phyloP scores from a whole-genome alignment of 2,329 filamentous ascomycete genomes.

The Diaporthe velutina region DNA sequence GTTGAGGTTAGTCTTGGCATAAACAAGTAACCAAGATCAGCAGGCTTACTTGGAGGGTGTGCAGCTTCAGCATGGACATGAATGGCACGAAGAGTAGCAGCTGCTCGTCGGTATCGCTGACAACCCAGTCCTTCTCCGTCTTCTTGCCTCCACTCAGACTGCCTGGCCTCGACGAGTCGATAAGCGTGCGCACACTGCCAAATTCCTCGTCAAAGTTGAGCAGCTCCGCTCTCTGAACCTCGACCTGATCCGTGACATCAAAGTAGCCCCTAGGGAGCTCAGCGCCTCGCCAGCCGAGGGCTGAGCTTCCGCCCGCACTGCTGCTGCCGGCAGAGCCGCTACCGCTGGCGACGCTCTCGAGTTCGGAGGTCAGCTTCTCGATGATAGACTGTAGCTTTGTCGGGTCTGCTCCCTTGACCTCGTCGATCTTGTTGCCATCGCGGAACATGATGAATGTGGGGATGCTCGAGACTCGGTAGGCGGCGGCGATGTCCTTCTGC shows the following conservation, averaged over 20 bases:
- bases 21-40: neutral
- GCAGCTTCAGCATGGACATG: constrained; percentile 87
- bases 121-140: constrained; percentile 83
- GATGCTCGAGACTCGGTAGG: constrained; percentile 81
- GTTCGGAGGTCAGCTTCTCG: constrained; percentile 77
- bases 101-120: constrained; percentile 98
- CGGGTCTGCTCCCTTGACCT: constrained; percentile 81
- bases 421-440: constrained; percentile 75
- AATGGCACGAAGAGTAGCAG: constrained; percentile 94
- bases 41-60: constrained; percentile 75
- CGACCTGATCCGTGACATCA: constrained; percentile 87
- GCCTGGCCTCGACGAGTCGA: constrained; percentile 77
- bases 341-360: constrained; percentile 65
- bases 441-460: constrained; percentile 95
- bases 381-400: constrained; percentile 78
- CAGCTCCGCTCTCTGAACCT: constrained; percentile 84
- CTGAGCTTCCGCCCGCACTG: constrained; percentile 56
- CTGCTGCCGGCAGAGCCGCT: constrained; percentile 55
- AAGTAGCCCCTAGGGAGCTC: constrained; percentile 82
- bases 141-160: constrained; percentile 70
- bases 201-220: constrained; percentile 86
- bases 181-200: constrained; percentile 79
- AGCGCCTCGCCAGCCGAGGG: constrained; percentile 78
- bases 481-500: constrained; percentile 78
- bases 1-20: neutral